Percentiles rank a stretch among this genome's conserved stretches.
Evolutionary conservation across 805 yeast species (phyloP).

Genomic region (Candida stauntonica): DNA sequence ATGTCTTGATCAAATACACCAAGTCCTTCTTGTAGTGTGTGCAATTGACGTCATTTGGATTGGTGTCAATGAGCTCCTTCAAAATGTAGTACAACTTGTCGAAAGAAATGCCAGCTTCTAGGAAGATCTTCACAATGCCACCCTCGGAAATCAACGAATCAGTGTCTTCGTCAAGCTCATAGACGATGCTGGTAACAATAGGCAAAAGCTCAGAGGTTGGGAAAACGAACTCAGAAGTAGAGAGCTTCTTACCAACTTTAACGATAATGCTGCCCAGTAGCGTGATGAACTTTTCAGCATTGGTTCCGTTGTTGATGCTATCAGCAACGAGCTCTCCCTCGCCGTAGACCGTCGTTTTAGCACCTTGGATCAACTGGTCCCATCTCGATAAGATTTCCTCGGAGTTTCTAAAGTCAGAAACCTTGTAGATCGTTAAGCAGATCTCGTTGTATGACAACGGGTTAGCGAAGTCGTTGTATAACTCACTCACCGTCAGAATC

Average conservation of each 20-base stretch:
- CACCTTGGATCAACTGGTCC: conserved; percentile 57
- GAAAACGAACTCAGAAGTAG: conserved; percentile 71
- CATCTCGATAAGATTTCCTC: conserved; percentile 82
- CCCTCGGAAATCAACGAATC: conserved; percentile 37
- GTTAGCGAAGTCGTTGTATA: conserved; percentile 82
- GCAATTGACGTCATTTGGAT: conserved; percentile 47
- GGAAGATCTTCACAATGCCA: conserved; percentile 54
- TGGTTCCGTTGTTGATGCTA: conserved; percentile 6
- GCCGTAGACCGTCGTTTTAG: conserved; percentile 14
- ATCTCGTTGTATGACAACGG: conserved; percentile 85
- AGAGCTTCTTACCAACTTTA: conserved; percentile 57
- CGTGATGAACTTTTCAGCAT: conserved; percentile 17
- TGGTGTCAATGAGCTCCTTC: conserved; percentile 58
- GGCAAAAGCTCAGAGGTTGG: conserved; percentile 71
- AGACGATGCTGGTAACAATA: conserved; percentile 49
- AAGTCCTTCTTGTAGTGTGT: conserved; percentile 53
- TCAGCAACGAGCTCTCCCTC: too few species aligned
- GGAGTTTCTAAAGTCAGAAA: conserved; percentile 78
- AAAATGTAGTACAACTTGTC: conserved; percentile 63
- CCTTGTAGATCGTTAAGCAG: conserved; percentile 71
- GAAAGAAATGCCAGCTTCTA: conserved; percentile 58
- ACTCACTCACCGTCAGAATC: conserved; percentile 67
- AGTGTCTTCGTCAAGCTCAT: conserved; percentile 38
- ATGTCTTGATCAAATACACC: conserved; percentile 55
- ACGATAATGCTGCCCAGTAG: conserved; percentile 26